A percentile compares a stretch with the other conserved stretches of the same genome.
These are phyloP conservation scores for Coniella lustricola DNA, from an alignment of 2,329 filamentous ascomycete species.

Conservation along the genomic window DNA sequence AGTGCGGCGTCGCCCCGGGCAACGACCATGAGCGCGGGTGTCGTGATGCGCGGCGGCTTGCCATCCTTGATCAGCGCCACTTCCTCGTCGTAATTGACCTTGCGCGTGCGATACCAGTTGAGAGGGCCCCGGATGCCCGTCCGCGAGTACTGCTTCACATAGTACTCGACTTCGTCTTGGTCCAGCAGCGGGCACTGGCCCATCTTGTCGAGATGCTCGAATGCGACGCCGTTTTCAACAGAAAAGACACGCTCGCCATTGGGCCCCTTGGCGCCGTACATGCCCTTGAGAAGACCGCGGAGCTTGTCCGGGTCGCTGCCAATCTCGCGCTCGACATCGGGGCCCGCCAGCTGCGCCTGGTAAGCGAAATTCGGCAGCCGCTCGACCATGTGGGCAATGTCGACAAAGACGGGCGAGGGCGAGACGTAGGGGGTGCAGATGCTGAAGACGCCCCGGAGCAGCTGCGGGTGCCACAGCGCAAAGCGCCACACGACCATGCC, in stretches of 20 bases:
- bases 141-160: constrained; percentile 62
- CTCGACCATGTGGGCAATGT: constrained; percentile 50
- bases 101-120: constrained; percentile 79
- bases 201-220: constrained; percentile 56
- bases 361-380: constrained; percentile 67
- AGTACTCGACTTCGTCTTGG: constrained; percentile 68
- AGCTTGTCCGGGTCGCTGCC: constrained; percentile 52
- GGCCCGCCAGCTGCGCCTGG: constrained; percentile 71
- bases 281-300: constrained; percentile 59
- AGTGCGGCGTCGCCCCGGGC: constrained; percentile 67
- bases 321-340: constrained; percentile 54
- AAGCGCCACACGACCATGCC: constrained; percentile 68
- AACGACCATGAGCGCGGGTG: constrained; percentile 68
- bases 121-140: constrained; percentile 71
- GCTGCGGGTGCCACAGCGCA: constrained; percentile 63
- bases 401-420: constrained; percentile 44
- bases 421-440: constrained; percentile 70
- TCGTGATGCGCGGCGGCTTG: constrained; percentile 36
- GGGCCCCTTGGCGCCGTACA: constrained; percentile 61
- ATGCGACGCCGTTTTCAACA: constrained; percentile 52
- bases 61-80: constrained; percentile 51
- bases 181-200: constrained; percentile 52
- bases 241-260: constrained; percentile 52
- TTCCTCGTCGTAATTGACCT: constrained; percentile 74
- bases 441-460: constrained; percentile 69